phyloP scores from a whole-genome alignment of 1,139 yeast genomes.

The Geotrichum carabidarum region DNA sequence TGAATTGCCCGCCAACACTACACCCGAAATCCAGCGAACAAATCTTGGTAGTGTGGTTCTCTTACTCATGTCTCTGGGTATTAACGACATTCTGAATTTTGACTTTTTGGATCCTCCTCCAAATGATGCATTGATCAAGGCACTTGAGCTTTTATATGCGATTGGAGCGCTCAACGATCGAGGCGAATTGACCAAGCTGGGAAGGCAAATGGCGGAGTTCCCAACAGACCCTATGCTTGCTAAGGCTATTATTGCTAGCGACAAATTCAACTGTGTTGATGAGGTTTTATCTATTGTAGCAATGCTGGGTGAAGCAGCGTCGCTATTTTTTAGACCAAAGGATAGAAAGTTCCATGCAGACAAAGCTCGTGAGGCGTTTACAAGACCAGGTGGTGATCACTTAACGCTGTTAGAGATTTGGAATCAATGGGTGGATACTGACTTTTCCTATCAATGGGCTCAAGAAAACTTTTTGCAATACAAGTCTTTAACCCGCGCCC shows the following conservation, averaged over 20 bases:
- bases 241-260: slow-evolving; percentile 63
- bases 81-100: slow-evolving; percentile 72
- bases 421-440: slow-evolving; percentile 68
- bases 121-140: slow-evolving; percentile 61
- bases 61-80: slow-evolving; percentile 71
- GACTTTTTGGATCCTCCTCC: slow-evolving; percentile 88
- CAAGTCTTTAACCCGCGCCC: slow-evolving; percentile 63
- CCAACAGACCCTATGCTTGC: slow-evolving; percentile 91
- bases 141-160: slow-evolving; percentile 74
- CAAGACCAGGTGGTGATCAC: slow-evolving; percentile 68
- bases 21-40: slow-evolving; percentile 83
- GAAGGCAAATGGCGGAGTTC: slow-evolving; percentile 84
- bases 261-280: slow-evolving; percentile 52
- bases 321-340: slow-evolving; percentile 68
- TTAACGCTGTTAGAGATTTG: slow-evolving; percentile 67
- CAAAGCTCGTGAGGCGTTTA: slow-evolving; percentile 52
- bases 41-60: slow-evolving; percentile 74
- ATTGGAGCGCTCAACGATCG: slow-evolving; percentile 81
- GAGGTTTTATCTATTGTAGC: slow-evolving; percentile 69
- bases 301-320: slow-evolving; percentile 76
- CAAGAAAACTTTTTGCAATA: slow-evolving; percentile 75
- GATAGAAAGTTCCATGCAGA: slow-evolving; percentile 65
- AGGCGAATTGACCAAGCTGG: slow-evolving; percentile 73
- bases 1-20: slow-evolving; percentile 72
- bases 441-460: slow-evolving; percentile 78